A percentile compares a stretch with the other conserved stretches of the same genome.
Conservation (phyloP, 345 rosid species). For the Gossypium stocksii region DNA sequence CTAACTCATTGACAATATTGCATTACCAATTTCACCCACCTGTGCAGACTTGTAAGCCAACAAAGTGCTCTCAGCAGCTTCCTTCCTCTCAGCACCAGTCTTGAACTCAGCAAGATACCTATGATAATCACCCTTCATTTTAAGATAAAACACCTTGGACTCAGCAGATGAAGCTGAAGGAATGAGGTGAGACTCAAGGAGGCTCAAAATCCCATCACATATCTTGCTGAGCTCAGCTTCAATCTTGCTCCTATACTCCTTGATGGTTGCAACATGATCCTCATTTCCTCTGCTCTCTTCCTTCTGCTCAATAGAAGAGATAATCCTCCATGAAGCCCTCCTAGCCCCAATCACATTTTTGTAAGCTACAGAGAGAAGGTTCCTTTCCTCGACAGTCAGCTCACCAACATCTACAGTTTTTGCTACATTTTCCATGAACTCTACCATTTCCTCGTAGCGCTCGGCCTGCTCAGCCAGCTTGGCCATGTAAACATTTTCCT, state of each 20-base stretch:
- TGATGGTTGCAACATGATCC: slow-evolving; percentile 67
- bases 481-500: slow-evolving; percentile 92
- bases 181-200: slow-evolving; percentile 84
- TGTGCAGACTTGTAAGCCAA: slow-evolving; percentile 95
- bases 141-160: slow-evolving; percentile 92
- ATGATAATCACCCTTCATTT: slow-evolving; percentile 97
- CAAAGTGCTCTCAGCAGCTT: slow-evolving; percentile 97
- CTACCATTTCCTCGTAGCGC: slow-evolving; percentile 98
- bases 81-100: slow-evolving; percentile 90
- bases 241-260: slow-evolving; percentile 83
- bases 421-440: slow-evolving; percentile 92
- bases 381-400: slow-evolving; percentile 90
- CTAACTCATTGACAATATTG: neutral
- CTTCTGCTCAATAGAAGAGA: slow-evolving; percentile 96
- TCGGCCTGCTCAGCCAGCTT: slow-evolving; percentile 98
- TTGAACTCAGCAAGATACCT: slow-evolving; percentile 95
- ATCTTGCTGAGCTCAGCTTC: slow-evolving; percentile 87
- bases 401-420: slow-evolving; percentile 78
- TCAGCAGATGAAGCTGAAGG: slow-evolving; percentile 80
- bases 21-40: slow-evolving; percentile 33
- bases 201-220: slow-evolving; percentile 77
- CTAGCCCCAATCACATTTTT: slow-evolving; percentile 96
- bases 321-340: slow-evolving; percentile 98
- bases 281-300: slow-evolving; percentile 91
- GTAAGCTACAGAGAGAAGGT: slow-evolving; percentile 93